phyloP scores from a whole-genome alignment of 208 protist species.

The Leishmania aethiopica region DNA sequence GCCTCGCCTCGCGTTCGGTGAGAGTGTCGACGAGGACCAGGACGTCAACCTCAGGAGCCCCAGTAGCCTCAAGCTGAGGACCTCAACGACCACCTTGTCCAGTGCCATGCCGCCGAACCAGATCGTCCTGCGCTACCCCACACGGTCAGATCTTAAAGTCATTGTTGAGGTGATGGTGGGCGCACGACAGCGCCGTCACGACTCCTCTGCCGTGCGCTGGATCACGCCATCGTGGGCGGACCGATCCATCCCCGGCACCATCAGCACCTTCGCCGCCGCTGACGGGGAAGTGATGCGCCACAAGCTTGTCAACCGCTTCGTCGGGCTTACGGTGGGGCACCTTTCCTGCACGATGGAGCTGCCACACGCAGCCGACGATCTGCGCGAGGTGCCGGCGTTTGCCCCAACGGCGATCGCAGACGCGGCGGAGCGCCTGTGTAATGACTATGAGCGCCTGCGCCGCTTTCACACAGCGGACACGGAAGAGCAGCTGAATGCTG shows the following conservation, averaged over 20 bases:
- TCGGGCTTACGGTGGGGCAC: constrained; percentile 62
- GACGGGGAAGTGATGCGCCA: constrained; percentile 53
- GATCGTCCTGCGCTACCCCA: constrained; percentile 59
- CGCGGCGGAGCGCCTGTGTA: constrained; percentile 29
- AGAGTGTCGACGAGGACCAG: constrained; percentile 19
- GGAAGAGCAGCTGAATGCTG: constrained; percentile 6
- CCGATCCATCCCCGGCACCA: constrained; percentile 24
- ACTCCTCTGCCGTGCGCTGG: constrained; percentile 66
- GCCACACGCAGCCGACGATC: constrained; percentile 37
- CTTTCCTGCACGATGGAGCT: constrained; percentile 57
- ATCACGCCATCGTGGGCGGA: constrained; percentile 45
- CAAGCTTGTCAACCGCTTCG: constrained; percentile 65
- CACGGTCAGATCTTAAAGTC: constrained; percentile 50
- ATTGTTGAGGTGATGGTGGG: constrained; percentile 65
- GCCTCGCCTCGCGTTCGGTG: constrained; percentile 8
- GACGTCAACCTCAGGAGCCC: constrained; percentile 19
- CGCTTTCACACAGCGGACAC: constrained; percentile 11
- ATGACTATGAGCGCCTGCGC: constrained; percentile 29
- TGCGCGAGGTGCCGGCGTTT: constrained; percentile 30
- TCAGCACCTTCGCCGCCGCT: constrained; percentile 50
- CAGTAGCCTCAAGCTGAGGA: constrained; percentile 5
- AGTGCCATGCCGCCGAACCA: constrained; percentile 26
- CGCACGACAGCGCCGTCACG: constrained; percentile 47
- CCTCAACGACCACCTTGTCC: not conserved
- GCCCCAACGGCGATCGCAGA: constrained; percentile 17